Evolutionary conservation across 2,329 filamentous ascomycete genomes (phyloP).

Genomic region (Xylariaceae sp.): DNA sequence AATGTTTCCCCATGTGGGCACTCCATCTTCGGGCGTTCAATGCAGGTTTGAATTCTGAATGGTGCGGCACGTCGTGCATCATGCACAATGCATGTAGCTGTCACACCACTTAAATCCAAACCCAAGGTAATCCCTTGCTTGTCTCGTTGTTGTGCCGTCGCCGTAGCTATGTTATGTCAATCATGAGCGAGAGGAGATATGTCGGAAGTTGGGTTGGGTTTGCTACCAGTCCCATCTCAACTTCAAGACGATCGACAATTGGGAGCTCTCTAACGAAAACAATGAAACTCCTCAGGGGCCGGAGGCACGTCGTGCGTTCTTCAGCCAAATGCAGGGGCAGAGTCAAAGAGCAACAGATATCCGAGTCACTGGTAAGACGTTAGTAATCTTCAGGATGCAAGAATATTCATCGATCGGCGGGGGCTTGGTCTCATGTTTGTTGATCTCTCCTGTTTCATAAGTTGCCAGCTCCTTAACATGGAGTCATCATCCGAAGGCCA

Average conservation of each 20-base stretch:
- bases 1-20: neutral
- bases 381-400: neutral
- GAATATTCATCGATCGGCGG: neutral
- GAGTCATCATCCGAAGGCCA: neutral
- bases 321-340: neutral
- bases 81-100: neutral
- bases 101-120: neutral
- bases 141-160: neutral
- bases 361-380: neutral
- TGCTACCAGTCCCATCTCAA: neutral
- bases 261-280: neutral
- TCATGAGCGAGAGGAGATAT: neutral
- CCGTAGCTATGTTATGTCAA: neutral
- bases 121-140: neutral
- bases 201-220: neutral
- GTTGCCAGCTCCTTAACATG: neutral
- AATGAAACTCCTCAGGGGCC: neutral
- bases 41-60: neutral
- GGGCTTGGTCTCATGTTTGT: neutral
- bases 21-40: neutral
- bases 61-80: neutral
- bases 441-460: neutral
- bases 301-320: neutral
- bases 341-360: neutral
- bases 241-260: neutral